phyloP scores from a whole-genome alignment of 2,329 filamentous ascomycete genomes.

The Fusarium verrucosum region DNA sequence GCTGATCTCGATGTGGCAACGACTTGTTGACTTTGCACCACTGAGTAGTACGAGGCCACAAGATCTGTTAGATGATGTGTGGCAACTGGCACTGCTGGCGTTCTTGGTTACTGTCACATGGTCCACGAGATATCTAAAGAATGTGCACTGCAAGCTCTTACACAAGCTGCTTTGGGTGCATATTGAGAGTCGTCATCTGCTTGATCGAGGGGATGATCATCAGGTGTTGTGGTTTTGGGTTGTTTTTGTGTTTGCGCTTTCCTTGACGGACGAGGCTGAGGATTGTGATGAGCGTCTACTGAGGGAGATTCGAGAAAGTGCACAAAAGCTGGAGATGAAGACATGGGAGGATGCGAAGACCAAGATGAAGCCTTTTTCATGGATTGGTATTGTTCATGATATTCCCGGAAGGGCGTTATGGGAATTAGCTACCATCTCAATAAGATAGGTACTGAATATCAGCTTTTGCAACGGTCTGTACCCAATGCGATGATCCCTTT shows the following conservation, averaged over 20 bases:
- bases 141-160: constrained; percentile 4
- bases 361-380: constrained; percentile 17
- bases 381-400: constrained; percentile 29
- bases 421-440: not conserved
- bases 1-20: constrained; percentile 25
- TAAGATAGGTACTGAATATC: too few relatives aligned
- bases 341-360: constrained; percentile 19
- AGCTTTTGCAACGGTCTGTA: too few relatives aligned
- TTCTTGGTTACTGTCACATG: constrained; percentile 26
- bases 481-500: too few relatives aligned
- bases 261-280: not conserved
- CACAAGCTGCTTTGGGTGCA: constrained; percentile 12
- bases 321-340: not conserved
- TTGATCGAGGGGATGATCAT: constrained; percentile 10
- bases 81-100: constrained; percentile 17
- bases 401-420: constrained; percentile 15
- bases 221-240: constrained; percentile 23
- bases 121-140: constrained; percentile 3
- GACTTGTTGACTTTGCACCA: constrained; percentile 24
- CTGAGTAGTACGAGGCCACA: constrained; percentile 6
- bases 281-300: not conserved
- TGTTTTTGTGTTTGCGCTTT: constrained; percentile 23
- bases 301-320: not conserved
- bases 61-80: constrained; percentile 20
- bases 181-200: not conserved